phyloP scores from a whole-genome alignment of 176 grass and related monocot genomes.

The Ensete glaucum region DNA sequence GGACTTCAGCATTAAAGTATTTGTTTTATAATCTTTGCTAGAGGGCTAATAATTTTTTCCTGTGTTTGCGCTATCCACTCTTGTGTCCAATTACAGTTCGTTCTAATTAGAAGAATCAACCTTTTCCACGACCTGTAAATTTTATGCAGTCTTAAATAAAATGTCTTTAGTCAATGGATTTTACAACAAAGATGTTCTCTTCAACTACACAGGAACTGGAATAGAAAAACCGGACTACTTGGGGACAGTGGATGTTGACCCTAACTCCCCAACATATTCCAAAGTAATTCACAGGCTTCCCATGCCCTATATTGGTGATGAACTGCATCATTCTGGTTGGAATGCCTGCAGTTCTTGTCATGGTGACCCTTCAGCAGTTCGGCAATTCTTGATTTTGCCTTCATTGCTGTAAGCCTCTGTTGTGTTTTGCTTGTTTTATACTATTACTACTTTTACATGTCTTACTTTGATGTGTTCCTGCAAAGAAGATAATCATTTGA shows the following conservation, averaged over 20 bases:
- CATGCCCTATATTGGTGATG: slow-evolving; percentile 54
- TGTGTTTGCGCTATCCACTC: no score
- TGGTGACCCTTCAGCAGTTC: slow-evolving; percentile 40
- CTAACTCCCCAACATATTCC: slow-evolving; percentile 64
- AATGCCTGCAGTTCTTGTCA: slow-evolving; percentile 97
- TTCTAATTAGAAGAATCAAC: no score
- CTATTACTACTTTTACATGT: no score
- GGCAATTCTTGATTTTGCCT: slow-evolving; percentile 75
- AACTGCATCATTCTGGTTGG: slow-evolving; percentile 91
- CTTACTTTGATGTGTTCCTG: no score
- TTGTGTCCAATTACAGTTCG: no score
- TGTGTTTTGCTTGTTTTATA: slow-evolving; percentile 10
- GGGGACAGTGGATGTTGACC: slow-evolving; percentile 69
- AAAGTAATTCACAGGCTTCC: slow-evolving; percentile 86
- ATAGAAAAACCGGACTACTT: slow-evolving; percentile 86
- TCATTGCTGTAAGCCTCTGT: slow-evolving; percentile 38
- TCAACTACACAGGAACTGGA: slow-evolving; percentile 51
- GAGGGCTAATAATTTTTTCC: no score
- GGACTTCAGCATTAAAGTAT: no score
- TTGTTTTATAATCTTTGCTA: no score
- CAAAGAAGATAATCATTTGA: background rate
- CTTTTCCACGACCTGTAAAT: no score
- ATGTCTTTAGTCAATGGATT: no score
- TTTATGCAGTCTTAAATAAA: no score
- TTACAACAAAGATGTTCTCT: background rate